Evolutionary conservation across 2,329 filamentous ascomycete species (phyloP), one percentile per base, ranked within the genome.

Genomic region (Eutypa lata): DNA sequence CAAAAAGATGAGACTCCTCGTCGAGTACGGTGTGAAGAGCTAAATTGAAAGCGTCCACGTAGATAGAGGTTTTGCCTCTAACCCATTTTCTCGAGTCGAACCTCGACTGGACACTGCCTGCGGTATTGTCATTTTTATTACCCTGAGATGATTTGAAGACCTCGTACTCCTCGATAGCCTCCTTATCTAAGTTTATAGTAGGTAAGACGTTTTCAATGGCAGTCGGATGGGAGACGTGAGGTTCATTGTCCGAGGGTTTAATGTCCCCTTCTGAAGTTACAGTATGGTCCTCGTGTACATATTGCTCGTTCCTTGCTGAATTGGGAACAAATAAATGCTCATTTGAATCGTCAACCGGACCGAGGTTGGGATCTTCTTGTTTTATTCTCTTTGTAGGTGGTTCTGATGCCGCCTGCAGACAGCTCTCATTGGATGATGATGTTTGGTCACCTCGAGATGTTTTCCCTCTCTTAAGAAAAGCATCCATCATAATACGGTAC

Each of bases 31-130:
- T 96, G 54, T 93, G 87, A 47, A 99, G 75, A 2, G 93, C 91
- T 14, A 97, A 77, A 65, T 96, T 96, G 76, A 99, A 99, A 1
- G 94, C 94, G 72, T 99, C 94, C 18, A 97, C 91, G 64, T 99
- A 99, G 51, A 99, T 90, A 1, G 92, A 97, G 64, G 87, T 95
- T 67, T 84, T 86, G 0, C 91, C 90, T 63, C 80, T 84, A 4
- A 85, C 72, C 90, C 90, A 96, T 54, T 80, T 48, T 76, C 76
- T 68, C 16, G 65, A 57, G 52, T 68, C 57, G 49, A 83, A 73
- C 53, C 78, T 78, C 14, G 88, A 45, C 42, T 45, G 6, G 42
- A 19, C 42, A 8, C 21, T 26, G 6, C 26, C 65, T 7, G 81
- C 76, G 37, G 76, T 73, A 56, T 79, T 76, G 5, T 76, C 65